These are phyloP conservation scores for Nakazawaea anatomiae DNA, from an alignment of 805 yeast genomes.

Conservation along the genomic window DNA sequence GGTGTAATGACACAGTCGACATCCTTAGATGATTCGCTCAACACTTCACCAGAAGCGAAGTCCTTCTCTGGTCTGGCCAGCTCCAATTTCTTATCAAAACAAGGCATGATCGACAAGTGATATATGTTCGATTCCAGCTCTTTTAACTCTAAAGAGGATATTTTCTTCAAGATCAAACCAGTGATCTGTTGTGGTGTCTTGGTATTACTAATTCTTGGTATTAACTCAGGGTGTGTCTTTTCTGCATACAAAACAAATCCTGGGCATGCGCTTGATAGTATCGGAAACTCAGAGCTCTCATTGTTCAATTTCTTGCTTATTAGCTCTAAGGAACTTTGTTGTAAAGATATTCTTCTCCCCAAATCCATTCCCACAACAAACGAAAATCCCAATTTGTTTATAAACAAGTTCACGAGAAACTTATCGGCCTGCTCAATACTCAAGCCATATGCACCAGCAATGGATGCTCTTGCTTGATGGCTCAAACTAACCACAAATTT, in stretches of 20 bases:
- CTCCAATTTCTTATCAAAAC: constrained; percentile 94
- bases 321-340: constrained; percentile 38
- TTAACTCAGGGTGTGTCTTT: constrained; percentile 84
- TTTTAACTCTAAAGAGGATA: constrained; percentile 27
- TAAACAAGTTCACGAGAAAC: constrained; percentile 51
- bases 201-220: constrained; percentile 64
- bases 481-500: constrained; percentile 71
- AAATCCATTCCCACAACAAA: constrained; percentile 81
- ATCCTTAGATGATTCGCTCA: constrained; percentile 33
- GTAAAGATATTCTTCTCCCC: constrained; percentile 65
- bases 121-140: constrained; percentile 40
- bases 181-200: constrained; percentile 94
- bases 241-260: constrained; percentile 97
- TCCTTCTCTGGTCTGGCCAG: constrained; percentile 77
- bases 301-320: constrained; percentile 11
- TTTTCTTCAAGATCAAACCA: constrained; percentile 64
- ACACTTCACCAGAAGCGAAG: constrained; percentile 15
- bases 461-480: constrained; percentile 80
- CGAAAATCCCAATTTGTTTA: constrained; percentile 55
- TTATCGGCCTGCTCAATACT: constrained; percentile 54
- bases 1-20: constrained; percentile 96
- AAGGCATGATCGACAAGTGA: constrained; percentile 90
- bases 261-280: constrained; percentile 77
- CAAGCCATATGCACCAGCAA: constrained; percentile 62
- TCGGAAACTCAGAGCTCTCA: constrained; percentile 30